phyloP scores from a whole-genome alignment of 169 alveolate species.

The Cryptosporidium andersoni region DNA sequence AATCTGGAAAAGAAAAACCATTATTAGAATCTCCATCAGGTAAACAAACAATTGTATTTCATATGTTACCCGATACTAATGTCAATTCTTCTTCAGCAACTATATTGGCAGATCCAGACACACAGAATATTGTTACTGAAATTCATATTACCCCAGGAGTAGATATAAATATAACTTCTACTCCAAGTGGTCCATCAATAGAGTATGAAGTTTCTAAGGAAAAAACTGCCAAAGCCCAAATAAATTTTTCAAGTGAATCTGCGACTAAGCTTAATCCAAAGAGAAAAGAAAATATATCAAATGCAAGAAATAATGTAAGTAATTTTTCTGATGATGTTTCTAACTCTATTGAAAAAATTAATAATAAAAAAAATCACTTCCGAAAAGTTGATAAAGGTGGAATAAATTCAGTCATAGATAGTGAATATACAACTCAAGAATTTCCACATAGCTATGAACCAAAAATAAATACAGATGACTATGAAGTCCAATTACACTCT shows the following conservation, averaged over 20 bases:
- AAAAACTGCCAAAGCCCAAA: constrained; percentile 65
- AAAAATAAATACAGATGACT: no score
- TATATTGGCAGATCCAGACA: constrained; percentile 62
- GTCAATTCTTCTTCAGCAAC: constrained; percentile 52
- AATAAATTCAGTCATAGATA: background rate
- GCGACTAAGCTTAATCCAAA: constrained; percentile 7
- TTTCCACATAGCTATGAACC: constrained; percentile 19
- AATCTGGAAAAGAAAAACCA: background rate
- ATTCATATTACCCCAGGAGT: constrained; percentile 63
- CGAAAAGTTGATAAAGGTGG: background rate
- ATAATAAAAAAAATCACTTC: background rate
- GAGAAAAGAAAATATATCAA: constrained; percentile 2
- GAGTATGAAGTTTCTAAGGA: constrained; percentile 67
- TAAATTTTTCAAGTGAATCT: constrained; percentile 32
- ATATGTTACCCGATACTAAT: constrained; percentile 55
- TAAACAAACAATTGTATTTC: constrained; percentile 65
- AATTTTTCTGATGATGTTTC: background rate
- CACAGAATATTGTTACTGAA: constrained; percentile 64
- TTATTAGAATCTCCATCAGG: constrained; percentile 44
- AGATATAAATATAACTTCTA: constrained; percentile 59
- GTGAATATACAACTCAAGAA: background rate
- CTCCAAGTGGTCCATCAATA: constrained; percentile 70
- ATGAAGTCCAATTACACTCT: no score
- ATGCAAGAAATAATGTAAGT: background rate
- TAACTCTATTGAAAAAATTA: background rate